phyloP scores from a whole-genome alignment of 2,329 filamentous ascomycete species.

The Xylariomycetidae sp. region DNA sequence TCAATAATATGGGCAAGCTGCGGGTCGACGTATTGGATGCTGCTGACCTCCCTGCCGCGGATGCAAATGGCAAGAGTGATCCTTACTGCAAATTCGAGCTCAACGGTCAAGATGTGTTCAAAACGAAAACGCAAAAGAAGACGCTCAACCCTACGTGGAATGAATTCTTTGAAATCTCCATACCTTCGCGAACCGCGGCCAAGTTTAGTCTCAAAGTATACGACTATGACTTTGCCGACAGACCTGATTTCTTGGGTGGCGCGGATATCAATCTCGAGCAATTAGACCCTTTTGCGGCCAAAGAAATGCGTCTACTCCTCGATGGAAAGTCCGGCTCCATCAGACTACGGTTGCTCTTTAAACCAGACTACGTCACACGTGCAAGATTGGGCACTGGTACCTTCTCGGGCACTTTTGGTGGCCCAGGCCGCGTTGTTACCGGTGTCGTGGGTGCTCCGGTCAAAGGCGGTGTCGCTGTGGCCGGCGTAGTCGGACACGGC shows the following conservation, averaged over 20 bases:
- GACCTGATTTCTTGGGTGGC: constrained; percentile 83
- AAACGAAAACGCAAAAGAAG: constrained; percentile 96
- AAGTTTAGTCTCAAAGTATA: constrained; percentile 80
- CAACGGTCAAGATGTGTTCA: constrained; percentile 85
- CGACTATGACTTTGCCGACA: constrained; percentile 96
- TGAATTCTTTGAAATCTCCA: constrained; percentile 81
- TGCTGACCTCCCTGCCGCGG: constrained; percentile 81
- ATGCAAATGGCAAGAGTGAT: constrained; percentile 94
- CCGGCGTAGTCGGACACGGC: constrained; percentile 65
- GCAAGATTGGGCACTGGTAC: constrained; percentile 86
- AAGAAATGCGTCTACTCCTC: constrained; percentile 69
- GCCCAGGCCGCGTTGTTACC: constrained; percentile 82
- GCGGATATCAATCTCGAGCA: constrained; percentile 70
- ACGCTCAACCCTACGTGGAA: constrained; percentile 94
- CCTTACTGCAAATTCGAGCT: constrained; percentile 94
- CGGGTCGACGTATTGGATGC: constrained; percentile 91
- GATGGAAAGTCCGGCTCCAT: constrained; percentile 88
- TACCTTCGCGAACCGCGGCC: constrained; percentile 80
- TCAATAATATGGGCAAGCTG: constrained; percentile 97
- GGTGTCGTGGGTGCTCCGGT: constrained; percentile 82
- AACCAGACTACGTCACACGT: constrained; percentile 84
- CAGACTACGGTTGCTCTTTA: constrained; percentile 82
- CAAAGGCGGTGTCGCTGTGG: constrained; percentile 81
- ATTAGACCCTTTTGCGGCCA: constrained; percentile 79
- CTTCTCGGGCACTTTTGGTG: constrained; percentile 84